Conservation (phyloP, 1,284 basidiomycete genomes). For the Inonotus obliquus region DNA sequence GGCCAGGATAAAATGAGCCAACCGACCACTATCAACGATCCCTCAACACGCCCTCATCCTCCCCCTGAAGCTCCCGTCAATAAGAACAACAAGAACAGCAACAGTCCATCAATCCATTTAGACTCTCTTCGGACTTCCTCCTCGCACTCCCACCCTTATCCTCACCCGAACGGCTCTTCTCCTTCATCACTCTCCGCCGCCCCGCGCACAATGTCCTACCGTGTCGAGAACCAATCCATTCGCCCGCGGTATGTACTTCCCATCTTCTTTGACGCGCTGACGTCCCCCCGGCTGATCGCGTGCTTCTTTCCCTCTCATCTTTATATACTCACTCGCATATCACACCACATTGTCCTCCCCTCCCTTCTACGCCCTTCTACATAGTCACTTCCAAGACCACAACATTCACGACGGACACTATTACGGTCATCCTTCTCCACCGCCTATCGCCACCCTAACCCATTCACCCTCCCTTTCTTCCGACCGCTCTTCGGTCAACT, state of each 20-base stretch:
- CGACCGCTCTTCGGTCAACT: slow-evolving; percentile 54
- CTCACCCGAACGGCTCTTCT: slow-evolving; percentile 10
- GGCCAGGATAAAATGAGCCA: slow-evolving; percentile 8
- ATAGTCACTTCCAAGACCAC: slow-evolving; percentile 2
- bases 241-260: slow-evolving; percentile 15
- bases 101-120: not conserved
- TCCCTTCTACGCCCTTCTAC: not conserved
- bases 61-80: slow-evolving; percentile 8
- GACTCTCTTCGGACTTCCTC: not conserved
- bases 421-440: slow-evolving; percentile 43
- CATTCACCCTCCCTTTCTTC: slow-evolving; percentile 61
- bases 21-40: slow-evolving; percentile 1
- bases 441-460: slow-evolving; percentile 50
- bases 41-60: slow-evolving; percentile 1
- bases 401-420: slow-evolving; percentile 31
- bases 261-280: slow-evolving; percentile 15
- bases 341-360: not conserved
- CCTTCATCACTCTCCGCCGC: slow-evolving; percentile 8
- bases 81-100: not conserved
- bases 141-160: not conserved
- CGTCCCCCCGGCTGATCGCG: slow-evolving; percentile 6
- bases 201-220: slow-evolving; percentile 37
- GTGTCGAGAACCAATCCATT: slow-evolving; percentile 33
- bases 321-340: not conserved
- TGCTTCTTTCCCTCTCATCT: not conserved